Evolutionary conservation across 495 filamentous ascomycete species (phyloP), one percentile per base, ranked within the genome.

Genomic region (Saxispiralis lemnorum): DNA sequence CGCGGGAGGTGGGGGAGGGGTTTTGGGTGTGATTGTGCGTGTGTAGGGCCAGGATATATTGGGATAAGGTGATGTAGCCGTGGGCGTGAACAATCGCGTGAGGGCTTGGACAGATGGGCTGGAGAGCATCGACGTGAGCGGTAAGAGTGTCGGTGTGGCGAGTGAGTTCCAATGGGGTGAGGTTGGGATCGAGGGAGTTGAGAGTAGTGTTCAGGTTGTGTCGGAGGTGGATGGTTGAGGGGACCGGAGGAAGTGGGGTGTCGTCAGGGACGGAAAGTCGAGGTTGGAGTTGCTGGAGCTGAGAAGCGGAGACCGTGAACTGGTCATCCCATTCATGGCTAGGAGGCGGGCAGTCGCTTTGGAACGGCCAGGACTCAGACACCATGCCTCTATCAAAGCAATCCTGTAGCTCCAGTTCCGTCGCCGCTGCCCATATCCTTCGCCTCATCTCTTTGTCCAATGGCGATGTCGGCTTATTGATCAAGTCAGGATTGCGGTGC

Each of bases 391-490:
- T 41, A 28, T 46, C 49, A 18, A 55, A 46, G 16, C 49, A 48
- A 24, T 38, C 40, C 40, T 55, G 45, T 3, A 55, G 49, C 31
- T 55, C 52, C 10, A 55, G 32, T 34, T 52, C 52, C 1, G 47
- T 21, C 6, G 46, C 41, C 6, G 49, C 46, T 2, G 49, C 49
- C 52, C 52, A 55, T 11, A 55, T 31, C 13, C 52, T 45, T 4
- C 49, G 45, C 11, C 52, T 21, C 49, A 55, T 44, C 19, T 55
- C 49, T 21, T 55, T 51, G 38, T 55, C 52, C 3, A 55, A 41
- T 9, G 44, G 42, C 11, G 49, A 52, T 1, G 49, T 52, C 19
- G 28, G 18, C 31, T 49, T 51, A 7, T 49, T 37, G 2, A 55
- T 28, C 11, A 52, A 33, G 33, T 48, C 46, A 9, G 49, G 49